These are phyloP conservation scores for Arachis hypogaea DNA, from an alignment of 306 rosid genomes.

Conservation along the genomic window DNA sequence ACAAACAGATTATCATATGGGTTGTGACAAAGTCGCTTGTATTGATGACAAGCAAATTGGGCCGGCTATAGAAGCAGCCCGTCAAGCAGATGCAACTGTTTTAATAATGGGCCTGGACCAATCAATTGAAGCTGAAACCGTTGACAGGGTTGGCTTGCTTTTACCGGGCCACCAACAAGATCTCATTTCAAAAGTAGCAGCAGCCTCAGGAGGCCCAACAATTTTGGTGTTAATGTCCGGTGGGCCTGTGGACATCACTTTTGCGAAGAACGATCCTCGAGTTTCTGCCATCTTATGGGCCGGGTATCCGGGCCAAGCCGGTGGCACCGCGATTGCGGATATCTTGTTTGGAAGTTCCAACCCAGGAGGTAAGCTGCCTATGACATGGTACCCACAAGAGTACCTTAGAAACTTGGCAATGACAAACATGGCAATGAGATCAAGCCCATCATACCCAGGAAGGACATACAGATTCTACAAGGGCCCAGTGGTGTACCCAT, in stretches of 20 bases:
- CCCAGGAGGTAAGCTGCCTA: conserved; percentile 85
- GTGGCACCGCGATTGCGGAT: conserved; percentile 88
- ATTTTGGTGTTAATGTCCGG: conserved; percentile 84
- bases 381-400: conserved; percentile 92
- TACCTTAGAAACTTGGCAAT: conserved; percentile 69
- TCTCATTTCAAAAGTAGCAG: conserved; percentile 70
- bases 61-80: conserved; percentile 62
- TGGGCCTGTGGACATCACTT: conserved; percentile 76
- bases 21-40: conserved; percentile 70
- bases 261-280: conserved; percentile 62
- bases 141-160: conserved; percentile 60
- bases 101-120: conserved; percentile 85
- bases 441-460: conserved; percentile 71
- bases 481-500: conserved; percentile 79
- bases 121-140: conserved; percentile 79
- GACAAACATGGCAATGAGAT: conserved; percentile 86
- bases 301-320: conserved; percentile 93
- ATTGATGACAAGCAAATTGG: conserved; percentile 47
- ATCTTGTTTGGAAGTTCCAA: conserved; percentile 61
- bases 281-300: conserved; percentile 73
- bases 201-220: conserved; percentile 75
- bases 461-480: conserved; percentile 82
- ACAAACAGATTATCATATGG: conserved; percentile 51
- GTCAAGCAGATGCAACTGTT: conserved; percentile 69
- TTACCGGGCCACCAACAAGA: conserved; percentile 85